Evolutionary conservation across 257 asterid species (phyloP).

Genomic region (Leptodermis oblonga): DNA sequence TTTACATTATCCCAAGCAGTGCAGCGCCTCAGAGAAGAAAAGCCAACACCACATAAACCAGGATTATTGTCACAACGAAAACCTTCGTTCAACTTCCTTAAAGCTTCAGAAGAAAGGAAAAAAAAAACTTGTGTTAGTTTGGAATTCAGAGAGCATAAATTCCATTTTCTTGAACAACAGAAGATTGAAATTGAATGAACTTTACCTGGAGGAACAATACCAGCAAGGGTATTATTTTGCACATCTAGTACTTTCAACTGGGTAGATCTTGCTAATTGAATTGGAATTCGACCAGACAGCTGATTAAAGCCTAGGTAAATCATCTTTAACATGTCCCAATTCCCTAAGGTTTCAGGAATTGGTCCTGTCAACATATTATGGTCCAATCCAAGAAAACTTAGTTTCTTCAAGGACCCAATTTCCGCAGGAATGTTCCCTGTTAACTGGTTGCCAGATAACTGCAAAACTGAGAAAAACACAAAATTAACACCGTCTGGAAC

Average conservation of each 20-base stretch:
- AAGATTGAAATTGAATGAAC: slow-evolving; percentile 11
- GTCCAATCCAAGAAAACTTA: slow-evolving; percentile 51
- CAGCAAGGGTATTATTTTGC: slow-evolving; percentile 66
- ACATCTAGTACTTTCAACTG: slow-evolving; percentile 62
- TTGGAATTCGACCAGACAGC: slow-evolving; percentile 71
- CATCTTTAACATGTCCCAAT: slow-evolving; percentile 38
- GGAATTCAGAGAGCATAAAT: not conserved
- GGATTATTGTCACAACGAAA: slow-evolving; percentile 57
- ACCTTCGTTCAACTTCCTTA: slow-evolving; percentile 47
- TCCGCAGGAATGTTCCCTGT: slow-evolving; percentile 65
- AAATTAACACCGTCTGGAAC: slow-evolving; percentile 4
- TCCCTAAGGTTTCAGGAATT: slow-evolving; percentile 61
- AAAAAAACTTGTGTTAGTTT: slow-evolving; percentile 10
- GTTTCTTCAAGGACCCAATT: slow-evolving; percentile 48
- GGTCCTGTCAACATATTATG: slow-evolving; percentile 47
- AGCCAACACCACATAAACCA: slow-evolving; percentile 76
- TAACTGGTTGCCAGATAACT: slow-evolving; percentile 61
- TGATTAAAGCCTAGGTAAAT: slow-evolving; percentile 57
- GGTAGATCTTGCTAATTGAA: slow-evolving; percentile 38
- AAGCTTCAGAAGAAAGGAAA: slow-evolving; percentile 38
- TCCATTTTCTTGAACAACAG: not conserved
- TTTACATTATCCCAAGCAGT: slow-evolving; percentile 52
- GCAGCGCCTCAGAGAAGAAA: slow-evolving; percentile 65
- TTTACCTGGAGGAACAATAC: slow-evolving; percentile 70
- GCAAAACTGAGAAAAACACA: slow-evolving; percentile 56